Evolutionary conservation across 2,329 filamentous ascomycete genomes (phyloP), one percentile per base, ranked within the genome.

Genomic region (Fusarium nisikadoi): DNA sequence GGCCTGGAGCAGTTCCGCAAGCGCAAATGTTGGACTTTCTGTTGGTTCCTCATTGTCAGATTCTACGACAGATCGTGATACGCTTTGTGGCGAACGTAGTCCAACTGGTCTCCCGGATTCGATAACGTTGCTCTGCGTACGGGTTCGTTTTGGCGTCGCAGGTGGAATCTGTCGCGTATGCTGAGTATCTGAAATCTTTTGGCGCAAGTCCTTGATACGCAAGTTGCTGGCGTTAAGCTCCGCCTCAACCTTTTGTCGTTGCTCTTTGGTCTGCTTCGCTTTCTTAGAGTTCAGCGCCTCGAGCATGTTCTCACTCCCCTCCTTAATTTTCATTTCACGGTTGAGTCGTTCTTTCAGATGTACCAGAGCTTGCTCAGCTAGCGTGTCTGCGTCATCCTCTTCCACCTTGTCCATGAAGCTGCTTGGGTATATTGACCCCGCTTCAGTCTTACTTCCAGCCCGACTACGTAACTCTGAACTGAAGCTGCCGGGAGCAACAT

Each of bases 321-420:
- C 93, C 82, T 97, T 98, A 80, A 99, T 98, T 86, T 98, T 98
- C 84, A 95, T 91, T 84, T 99, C 97, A 78, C 97, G 95, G 75
- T 94, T 95, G 72, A 99, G 92, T 78, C 92, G 90, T 76, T 98
- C 95, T 77, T 92, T 91, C 70, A 98, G 87, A 56, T 89, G 86
- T 27, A 91, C 88, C 76, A 97, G 90, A 43, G 90, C 88, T 81
- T 94, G 91, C 80, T 97, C 94, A 19, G 90, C 87, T 14, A 86
- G 87, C 20, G 80, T 70, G 75, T 84, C 74, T 77, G 81, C 82
- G 65, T 90, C 88, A 58, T 91, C 89, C 73, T 93, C 91, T 60
- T 92, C 91, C 39, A 88, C 79, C 76, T 88, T 89, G 64, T 90
- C 88, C 75, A 87, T 81, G 75, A 82, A 83, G 70, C 78, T 81